Conservation (phyloP, 768 basidiomycete genomes). For the Tylopilus rubrobrunneus region DNA sequence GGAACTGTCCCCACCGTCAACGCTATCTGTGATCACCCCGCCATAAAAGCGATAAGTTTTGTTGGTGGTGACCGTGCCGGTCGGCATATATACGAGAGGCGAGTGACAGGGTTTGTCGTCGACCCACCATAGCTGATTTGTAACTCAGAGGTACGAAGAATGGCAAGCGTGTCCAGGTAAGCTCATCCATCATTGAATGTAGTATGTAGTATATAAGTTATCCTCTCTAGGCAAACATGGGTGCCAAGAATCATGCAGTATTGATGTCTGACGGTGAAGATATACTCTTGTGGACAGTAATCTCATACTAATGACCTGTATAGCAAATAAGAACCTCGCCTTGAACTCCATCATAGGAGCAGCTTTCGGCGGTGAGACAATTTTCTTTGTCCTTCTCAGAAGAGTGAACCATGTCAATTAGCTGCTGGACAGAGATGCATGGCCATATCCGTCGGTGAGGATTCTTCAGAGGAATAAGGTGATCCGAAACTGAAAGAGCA, state of each 20-base stretch:
- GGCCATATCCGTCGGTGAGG: slow-evolving; percentile 87
- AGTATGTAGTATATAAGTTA: neutral
- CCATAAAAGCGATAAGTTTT: slow-evolving; percentile 93
- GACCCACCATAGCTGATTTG: slow-evolving; percentile 2
- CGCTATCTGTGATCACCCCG: slow-evolving; percentile 86
- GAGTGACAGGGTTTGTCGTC: slow-evolving; percentile 8
- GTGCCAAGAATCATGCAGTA: slow-evolving; percentile 96
- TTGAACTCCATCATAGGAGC: slow-evolving; percentile 92
- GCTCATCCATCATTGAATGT: slow-evolving; percentile 13
- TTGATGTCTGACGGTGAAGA: slow-evolving; percentile 87
- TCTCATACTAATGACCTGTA: neutral
- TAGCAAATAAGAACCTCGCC: slow-evolving; percentile 89
- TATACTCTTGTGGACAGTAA: neutral
- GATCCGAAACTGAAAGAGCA: neutral
- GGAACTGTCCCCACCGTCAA: slow-evolving; percentile 90
- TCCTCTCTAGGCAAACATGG: slow-evolving; percentile 60
- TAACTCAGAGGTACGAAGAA: slow-evolving; percentile 65
- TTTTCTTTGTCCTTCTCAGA: slow-evolving; percentile 15
- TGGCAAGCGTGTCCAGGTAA: slow-evolving; percentile 84
- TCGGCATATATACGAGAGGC: slow-evolving; percentile 90
- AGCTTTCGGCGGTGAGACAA: slow-evolving; percentile 74
- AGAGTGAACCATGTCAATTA: slow-evolving; percentile 28
- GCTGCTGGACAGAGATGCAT: slow-evolving; percentile 98
- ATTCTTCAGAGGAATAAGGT: neutral
- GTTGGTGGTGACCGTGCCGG: slow-evolving; percentile 94